Conservation (phyloP, 805 yeast species). For the Metschnikowia continentalis region DNA sequence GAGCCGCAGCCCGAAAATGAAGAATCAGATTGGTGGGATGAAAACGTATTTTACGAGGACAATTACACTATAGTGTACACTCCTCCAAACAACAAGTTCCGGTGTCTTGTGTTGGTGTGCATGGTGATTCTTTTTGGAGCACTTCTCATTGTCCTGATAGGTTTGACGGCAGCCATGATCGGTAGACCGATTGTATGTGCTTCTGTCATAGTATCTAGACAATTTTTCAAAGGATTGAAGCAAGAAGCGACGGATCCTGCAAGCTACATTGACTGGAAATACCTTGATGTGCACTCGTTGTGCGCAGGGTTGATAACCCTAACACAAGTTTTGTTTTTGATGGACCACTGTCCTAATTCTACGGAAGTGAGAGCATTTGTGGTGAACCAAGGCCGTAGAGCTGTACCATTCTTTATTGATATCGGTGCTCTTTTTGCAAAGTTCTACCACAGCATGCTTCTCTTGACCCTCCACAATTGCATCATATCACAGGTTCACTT, state of each 20-base stretch:
- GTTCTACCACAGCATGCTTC: neutral
- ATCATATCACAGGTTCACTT: constrained; percentile 2
- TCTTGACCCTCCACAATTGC: neutral
- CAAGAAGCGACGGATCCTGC: neutral
- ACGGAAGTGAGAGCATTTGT: constrained; percentile 7
- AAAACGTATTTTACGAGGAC: constrained; percentile 32
- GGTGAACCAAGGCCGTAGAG: constrained; percentile 6
- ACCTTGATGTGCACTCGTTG: constrained; percentile 8
- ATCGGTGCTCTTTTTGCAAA: neutral
- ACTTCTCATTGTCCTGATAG: constrained; percentile 22
- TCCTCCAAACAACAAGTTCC: constrained; percentile 68
- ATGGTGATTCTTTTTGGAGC: constrained; percentile 47
- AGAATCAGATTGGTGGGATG: constrained; percentile 39
- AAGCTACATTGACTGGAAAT: constrained; percentile 4
- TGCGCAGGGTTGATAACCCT: constrained; percentile 9
- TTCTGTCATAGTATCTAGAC: neutral
- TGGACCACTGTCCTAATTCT: constrained; percentile 4
- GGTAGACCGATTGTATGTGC: constrained; percentile 21
- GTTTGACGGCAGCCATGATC: constrained; percentile 21
- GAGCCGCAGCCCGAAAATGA: constrained; percentile 14
- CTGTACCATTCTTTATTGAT: neutral
- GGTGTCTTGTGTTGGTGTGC: constrained; percentile 49
- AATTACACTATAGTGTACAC: constrained; percentile 75
- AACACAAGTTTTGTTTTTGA: neutral
- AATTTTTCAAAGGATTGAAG: neutral